Base-by-base conservation (phyloP, 768 basidiomycete species). In the Cystofilobasidium ferigula region DNA sequence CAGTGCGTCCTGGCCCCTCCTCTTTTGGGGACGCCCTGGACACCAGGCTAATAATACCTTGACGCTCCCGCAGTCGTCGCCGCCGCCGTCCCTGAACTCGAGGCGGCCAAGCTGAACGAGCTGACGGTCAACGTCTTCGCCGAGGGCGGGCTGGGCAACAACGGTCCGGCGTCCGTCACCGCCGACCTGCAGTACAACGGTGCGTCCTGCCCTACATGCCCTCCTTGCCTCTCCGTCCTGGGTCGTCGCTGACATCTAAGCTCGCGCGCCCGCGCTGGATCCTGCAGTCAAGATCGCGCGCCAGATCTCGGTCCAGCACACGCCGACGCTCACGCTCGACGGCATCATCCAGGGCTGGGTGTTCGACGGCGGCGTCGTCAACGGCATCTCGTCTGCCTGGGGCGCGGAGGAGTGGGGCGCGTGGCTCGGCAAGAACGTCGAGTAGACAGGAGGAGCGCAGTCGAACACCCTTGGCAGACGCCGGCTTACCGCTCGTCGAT, bases 171-270 rank as follows among this genome's bases (percentile, higher is more conserved):
- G 3, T 47, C 28, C 6, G 42, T 48, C 16, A 61, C 60, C 8
- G 43, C 40, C 6, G 42, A 61, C 22, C 60, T 61, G 24, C 42
- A 61, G 60, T 61, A 61, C 60, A 61, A 61, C 13, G 47, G 60
- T 61, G 3, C 28, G 60, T 45, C 30, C 59, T 45, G 24, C 30
- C 59, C 45, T 61, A n/a, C n/a, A n/a, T n/a, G n/a, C n/a, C n/a
- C 20, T 26, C 42, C 34, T 20, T 32, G 7, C 35, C 42, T 6
- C 0, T 45, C 18, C 4, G 30, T 34, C 20, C n/a, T 32, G n/a
- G 28, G 3, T 40, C 24, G 0, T 26, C 1, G 9, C 38, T 40
- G 35, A 24, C 28, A 9, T 43, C n/a, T n/a, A n/a, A n/a, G n/a
- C n/a, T n/a, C n/a, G 7, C 60, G 24, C 26, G 24, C 6, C 47